Percentiles rank a stretch among this genome's conserved stretches.
Evolutionary conservation across 1,284 basidiomycete genomes (phyloP).

Genomic region (Rugosomyces carneus): DNA sequence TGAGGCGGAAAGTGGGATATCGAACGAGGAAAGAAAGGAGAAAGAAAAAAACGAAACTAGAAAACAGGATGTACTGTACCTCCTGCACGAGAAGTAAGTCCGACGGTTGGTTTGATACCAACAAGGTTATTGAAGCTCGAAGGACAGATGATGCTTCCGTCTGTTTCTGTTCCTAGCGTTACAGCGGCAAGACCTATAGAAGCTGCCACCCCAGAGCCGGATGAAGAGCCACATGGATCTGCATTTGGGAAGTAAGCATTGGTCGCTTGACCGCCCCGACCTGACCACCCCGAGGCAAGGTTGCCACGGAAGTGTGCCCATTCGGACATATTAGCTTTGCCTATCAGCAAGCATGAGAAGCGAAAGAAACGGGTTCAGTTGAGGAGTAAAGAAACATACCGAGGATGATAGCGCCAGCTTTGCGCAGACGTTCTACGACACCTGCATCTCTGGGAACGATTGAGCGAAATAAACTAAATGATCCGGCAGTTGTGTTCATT

Average conservation of each 20-base stretch:
- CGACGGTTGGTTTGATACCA: slow-evolving; percentile 59
- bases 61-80: too few species aligned
- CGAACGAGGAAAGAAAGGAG: too few species aligned
- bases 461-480: slow-evolving; percentile 50
- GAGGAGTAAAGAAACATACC: slow-evolving; percentile 25
- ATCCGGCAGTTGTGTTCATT: slow-evolving; percentile 64
- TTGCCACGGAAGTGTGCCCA: slow-evolving; percentile 55
- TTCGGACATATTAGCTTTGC: slow-evolving; percentile 63
- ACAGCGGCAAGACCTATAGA: slow-evolving; percentile 59
- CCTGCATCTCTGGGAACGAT: slow-evolving; percentile 58
- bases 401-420: slow-evolving; percentile 64
- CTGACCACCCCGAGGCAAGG: slow-evolving; percentile 58
- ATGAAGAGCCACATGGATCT: slow-evolving; percentile 60
- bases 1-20: too few species aligned
- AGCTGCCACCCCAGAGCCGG: slow-evolving; percentile 55
- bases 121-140: slow-evolving; percentile 47
- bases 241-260: slow-evolving; percentile 55
- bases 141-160: slow-evolving; percentile 57
- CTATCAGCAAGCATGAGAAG: slow-evolving; percentile 25
- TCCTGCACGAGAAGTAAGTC: slow-evolving; percentile 57
- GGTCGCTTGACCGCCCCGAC: slow-evolving; percentile 57
- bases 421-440: slow-evolving; percentile 52
- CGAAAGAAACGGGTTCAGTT: too few species aligned
- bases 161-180: slow-evolving; percentile 60
- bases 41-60: too few species aligned